Base-by-base conservation (phyloP, 2,329 filamentous ascomycete genomes). In the Saccharata proteae region DNA sequence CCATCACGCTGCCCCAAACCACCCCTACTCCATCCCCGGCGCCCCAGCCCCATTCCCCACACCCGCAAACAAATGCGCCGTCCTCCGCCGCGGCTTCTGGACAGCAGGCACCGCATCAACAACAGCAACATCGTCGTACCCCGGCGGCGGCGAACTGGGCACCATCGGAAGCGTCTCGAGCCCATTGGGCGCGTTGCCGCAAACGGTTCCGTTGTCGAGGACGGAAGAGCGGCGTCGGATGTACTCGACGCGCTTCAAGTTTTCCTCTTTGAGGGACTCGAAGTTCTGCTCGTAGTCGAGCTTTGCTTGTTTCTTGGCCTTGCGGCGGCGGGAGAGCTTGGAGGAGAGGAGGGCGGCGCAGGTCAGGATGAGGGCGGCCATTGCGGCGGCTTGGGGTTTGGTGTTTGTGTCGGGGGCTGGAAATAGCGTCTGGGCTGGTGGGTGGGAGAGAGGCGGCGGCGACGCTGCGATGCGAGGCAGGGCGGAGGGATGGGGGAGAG, bases 211-310 rank as follows among this genome's bases (percentile, higher is more conserved):
- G n/a, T n/a, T n/a, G n/a, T n/a, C n/a, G n/a, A n/a, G n/a, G n/a
- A n/a, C n/a, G n/a, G n/a, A n/a, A n/a, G n/a, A n/a, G n/a, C n/a
- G n/a, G n/a, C n/a, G n/a, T n/a, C n/a, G n/a, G 19, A 21, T 21
- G 19, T 7, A 7, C n/a, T 21, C 7, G 7, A 35, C 26, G 16
- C 32, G 27, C 10, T 30, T 16, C 27, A 30, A 27, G 28, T 35
- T 35, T 12, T 30, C 32, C 8, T 7, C 7, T 4, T 16, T 18
- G 10, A 30, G 19, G 6, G 7, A 6, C 9, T 30, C 27, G 18
- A 35, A 35, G 28, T 35, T 27, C 9, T 16, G 16, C 16, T 20
- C 27, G 32, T 30, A 35, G n/a, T 35, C 32, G 13, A 15, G 27
- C 11, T 26, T 20, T 6, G 17, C 22, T 16, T 35, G 27, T 14